A percentile compares a stretch with the other conserved stretches of the same genome.
These are phyloP conservation scores for Erodium trifolium DNA, from an alignment of 441 rosid genomes.

Conservation along the genomic window DNA sequence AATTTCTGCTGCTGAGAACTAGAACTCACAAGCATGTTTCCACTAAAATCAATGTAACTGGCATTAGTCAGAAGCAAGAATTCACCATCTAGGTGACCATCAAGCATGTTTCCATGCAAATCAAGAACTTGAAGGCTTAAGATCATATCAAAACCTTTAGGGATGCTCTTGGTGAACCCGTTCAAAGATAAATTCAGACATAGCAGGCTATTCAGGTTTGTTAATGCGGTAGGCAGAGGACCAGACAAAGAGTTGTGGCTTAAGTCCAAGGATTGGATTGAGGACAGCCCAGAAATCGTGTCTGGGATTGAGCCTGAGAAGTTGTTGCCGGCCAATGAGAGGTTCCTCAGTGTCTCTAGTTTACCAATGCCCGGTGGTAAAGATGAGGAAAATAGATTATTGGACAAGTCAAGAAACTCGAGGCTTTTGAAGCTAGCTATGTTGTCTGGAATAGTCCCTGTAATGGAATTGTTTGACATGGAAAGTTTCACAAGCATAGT, in stretches of 20 bases:
- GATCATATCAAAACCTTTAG: constrained; percentile 63
- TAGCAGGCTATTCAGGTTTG: constrained; percentile 46
- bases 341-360: constrained; percentile 52
- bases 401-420: constrained; percentile 67
- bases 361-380: constrained; percentile 59
- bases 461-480: constrained; percentile 73
- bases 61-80: constrained; percentile 79
- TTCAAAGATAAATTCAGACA: constrained; percentile 71
- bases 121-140: constrained; percentile 68
- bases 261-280: constrained; percentile 71
- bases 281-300: constrained; percentile 51
- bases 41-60: constrained; percentile 71
- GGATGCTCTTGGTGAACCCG: constrained; percentile 47
- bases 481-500: constrained; percentile 86
- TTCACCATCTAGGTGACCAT: constrained; percentile 65
- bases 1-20: constrained; percentile 43
- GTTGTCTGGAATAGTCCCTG: constrained; percentile 56
- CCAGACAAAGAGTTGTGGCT: constrained; percentile 83
- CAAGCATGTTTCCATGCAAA: constrained; percentile 66
- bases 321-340: constrained; percentile 80
- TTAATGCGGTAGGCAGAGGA: constrained; percentile 46
- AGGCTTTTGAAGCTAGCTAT: constrained; percentile 59
- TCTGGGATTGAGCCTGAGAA: constrained; percentile 77
- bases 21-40: constrained; percentile 56
- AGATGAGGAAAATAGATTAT: constrained; percentile 58